Evolutionary conservation across 768 basidiomycete species (phyloP).

Genomic region (Vishniacozyma victoriae): DNA sequence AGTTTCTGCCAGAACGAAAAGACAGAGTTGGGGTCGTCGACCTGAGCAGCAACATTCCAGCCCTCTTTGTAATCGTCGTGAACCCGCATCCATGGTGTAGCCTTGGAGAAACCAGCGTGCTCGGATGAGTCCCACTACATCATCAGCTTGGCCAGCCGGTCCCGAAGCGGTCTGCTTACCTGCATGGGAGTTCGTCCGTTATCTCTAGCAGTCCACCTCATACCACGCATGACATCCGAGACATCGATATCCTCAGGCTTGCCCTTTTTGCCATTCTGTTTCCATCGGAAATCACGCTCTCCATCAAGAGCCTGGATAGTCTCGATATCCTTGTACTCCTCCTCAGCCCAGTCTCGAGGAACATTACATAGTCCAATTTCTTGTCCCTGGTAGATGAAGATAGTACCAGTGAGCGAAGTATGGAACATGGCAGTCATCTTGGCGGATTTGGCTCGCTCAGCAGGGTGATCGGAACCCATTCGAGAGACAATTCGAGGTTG

Average conservation of each 20-base stretch:
- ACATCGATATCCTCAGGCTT: constrained; percentile 52
- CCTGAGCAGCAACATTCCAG: constrained; percentile 54
- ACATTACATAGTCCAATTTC: constrained; percentile 59
- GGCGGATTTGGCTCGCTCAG: constrained; percentile 57
- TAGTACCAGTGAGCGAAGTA: constrained; percentile 58
- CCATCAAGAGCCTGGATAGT: constrained; percentile 36
- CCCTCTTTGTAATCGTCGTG: constrained; percentile 57
- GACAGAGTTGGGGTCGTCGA: constrained; percentile 54
- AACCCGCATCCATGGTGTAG: constrained; percentile 66
- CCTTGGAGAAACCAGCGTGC: constrained; percentile 61
- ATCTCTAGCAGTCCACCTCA: constrained; percentile 61
- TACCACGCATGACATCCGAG: constrained; percentile 57
- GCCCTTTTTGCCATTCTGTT: constrained; percentile 2
- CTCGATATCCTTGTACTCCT: constrained; percentile 66
- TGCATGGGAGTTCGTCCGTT: constrained; percentile 67
- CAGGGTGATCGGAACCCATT: constrained; percentile 58
- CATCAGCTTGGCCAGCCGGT: background rate
- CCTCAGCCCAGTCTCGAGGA: constrained; percentile 55
- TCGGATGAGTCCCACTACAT: constrained; percentile 52
- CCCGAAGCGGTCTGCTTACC: constrained; percentile 41
- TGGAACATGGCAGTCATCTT: constrained; percentile 64
- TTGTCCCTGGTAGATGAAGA: constrained; percentile 66
- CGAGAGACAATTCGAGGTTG: constrained; percentile 56
- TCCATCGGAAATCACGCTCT: background rate
- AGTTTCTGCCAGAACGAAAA: constrained; percentile 60